Base-by-base conservation (phyloP, 2,329 filamentous ascomycete species). In the Apiospora arundinis region DNA sequence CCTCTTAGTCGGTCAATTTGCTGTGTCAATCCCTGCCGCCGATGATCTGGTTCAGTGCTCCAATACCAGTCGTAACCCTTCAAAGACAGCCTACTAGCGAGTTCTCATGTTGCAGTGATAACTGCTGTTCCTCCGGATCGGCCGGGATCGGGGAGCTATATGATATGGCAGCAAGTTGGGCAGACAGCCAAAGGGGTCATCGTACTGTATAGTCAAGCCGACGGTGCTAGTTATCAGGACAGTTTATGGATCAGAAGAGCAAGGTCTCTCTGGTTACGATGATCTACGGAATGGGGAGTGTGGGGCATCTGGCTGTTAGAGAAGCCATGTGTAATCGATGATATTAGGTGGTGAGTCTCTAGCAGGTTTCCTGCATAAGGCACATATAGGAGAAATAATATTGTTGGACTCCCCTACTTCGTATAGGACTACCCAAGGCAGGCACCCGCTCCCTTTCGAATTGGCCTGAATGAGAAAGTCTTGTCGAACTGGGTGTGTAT, bases 51-150 rank as follows among this genome's bases (percentile, higher is more conserved):
- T 32, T 4, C 2, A 63, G 56, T 63, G 56, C 56, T 63, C 32
- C 56, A 40, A 12, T 23, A 52, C 49, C n/a, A 28, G 11, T 28
- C 23, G 23, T 28, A 14, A 52, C 9, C 23, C 14, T 40, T n/a
- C 18, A 14, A 14, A 28, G 16, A 63, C 18, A 63, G 18, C 28
- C 28, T 16, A 25, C 49, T n/a, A 21, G 32, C 11, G 56, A 9
- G 37, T 37, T 21, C 25, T 16, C 11, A 18, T 2, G 18, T 21
- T 9, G 56, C 9, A 40, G 11, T 32, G 28, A 6, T 21, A 28
- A 11, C 18, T 40, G 56, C 32, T 40, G 56, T n/a, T 63, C 56
- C 56, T 63, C 56, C 56, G 56, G 56, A 63, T 32, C 28, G 32
- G 32, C 32, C 56, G 21, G 28, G 11, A n/a, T 37, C 56, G 32